A percentile compares a stretch with the other conserved stretches of the same genome.
phyloP scores from a whole-genome alignment of 75 land plant genomes.

The Pinus albicaulis region DNA sequence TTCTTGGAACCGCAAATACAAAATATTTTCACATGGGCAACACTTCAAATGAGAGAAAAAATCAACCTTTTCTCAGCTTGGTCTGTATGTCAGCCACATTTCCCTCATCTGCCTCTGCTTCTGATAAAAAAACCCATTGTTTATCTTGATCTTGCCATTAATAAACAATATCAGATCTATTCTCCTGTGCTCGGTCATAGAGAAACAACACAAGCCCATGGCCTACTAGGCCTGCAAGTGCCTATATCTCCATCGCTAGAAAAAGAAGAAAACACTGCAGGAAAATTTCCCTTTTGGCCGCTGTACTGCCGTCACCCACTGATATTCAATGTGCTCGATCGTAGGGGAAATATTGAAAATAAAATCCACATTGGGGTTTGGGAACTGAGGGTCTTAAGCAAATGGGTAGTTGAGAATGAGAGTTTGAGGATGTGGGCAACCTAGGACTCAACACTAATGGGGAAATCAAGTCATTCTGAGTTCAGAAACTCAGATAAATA shows the following conservation, averaged over 20 bases:
- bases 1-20: background rate
- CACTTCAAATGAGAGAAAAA: background rate
- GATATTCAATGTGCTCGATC: background rate
- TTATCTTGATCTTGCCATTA: conserved; percentile 16
- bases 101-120: conserved; percentile 47
- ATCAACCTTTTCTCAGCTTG: background rate
- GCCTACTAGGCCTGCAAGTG: background rate
- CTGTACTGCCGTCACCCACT: background rate
- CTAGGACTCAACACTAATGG: background rate
- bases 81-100: conserved; percentile 31
- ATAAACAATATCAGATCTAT: background rate
- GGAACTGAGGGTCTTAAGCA: background rate
- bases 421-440: background rate
- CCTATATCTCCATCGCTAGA: background rate
- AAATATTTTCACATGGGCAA: background rate
- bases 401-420: background rate
- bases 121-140: conserved; percentile 36
- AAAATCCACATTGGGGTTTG: conserved; percentile 2
- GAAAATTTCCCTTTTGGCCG: background rate
- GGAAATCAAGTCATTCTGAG: background rate
- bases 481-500: too few relatives aligned
- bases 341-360: background rate
- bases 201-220: conserved; percentile 5
- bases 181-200: too few relatives aligned
- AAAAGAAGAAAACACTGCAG: background rate